Evolutionary conservation across 1,139 yeast genomes (phyloP).

Genomic region (Sugiyamaella pinicola): DNA sequence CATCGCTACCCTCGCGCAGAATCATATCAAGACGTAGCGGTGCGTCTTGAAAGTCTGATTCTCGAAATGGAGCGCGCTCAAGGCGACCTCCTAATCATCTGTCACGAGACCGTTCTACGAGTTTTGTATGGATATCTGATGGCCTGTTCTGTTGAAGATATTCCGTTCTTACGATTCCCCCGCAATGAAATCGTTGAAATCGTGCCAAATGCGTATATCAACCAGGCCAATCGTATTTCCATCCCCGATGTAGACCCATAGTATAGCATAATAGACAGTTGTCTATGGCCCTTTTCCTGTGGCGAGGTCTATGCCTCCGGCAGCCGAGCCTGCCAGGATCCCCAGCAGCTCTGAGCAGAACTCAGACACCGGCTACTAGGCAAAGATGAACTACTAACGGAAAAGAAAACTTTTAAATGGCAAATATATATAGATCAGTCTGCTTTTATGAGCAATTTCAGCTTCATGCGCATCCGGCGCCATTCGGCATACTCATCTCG

Average conservation of each 20-base stretch:
- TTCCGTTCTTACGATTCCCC: constrained; percentile 76
- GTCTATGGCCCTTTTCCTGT: background rate
- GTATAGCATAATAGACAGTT: constrained; percentile 1
- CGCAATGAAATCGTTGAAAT: constrained; percentile 84
- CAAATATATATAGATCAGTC: constrained; percentile 25
- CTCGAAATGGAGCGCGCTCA: constrained; percentile 91
- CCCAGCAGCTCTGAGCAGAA: too few species aligned
- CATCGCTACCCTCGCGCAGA: constrained; percentile 91
- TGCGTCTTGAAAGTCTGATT: constrained; percentile 88
- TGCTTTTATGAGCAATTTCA: constrained; percentile 37
- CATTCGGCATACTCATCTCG: constrained; percentile 41
- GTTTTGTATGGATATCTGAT: constrained; percentile 91
- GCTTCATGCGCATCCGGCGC: constrained; percentile 37
- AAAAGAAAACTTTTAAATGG: constrained; percentile 18
- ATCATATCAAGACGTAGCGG: constrained; percentile 93
- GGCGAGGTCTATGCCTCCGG: too few species aligned
- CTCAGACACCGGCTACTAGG: too few species aligned
- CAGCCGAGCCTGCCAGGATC: too few species aligned
- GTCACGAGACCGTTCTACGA: constrained; percentile 86
- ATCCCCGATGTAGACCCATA: constrained; percentile 40
- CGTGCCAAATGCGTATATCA: constrained; percentile 83
- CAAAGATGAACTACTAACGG: too few species aligned
- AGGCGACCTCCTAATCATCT: constrained; percentile 85
- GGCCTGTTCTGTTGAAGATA: constrained; percentile 87
- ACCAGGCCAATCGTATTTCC: constrained; percentile 61